These are phyloP conservation scores for Euphorbia celastroides DNA, from an alignment of 441 rosid species.

Conservation along the genomic window DNA sequence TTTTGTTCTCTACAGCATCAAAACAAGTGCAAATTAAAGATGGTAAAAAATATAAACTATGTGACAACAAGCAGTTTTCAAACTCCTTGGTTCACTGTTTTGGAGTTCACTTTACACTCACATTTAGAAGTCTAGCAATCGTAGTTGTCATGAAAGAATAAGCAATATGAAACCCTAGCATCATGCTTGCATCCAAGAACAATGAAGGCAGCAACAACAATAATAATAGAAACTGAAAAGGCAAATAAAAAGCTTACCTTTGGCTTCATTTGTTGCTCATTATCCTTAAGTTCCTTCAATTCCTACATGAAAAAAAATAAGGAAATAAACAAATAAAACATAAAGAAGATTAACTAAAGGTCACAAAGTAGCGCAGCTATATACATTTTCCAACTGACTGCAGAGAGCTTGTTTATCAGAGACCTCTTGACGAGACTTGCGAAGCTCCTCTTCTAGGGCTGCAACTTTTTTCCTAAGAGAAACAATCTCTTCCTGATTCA, in stretches of 20 bases:
- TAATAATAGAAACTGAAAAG: too few species aligned
- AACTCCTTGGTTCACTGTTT: not conserved
- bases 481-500: conserved; percentile 62
- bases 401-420: conserved; percentile 48
- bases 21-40: conserved; percentile 10
- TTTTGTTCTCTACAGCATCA: conserved; percentile 70
- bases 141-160: not conserved
- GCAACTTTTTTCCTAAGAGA: conserved; percentile 62
- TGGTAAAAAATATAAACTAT: not conserved
- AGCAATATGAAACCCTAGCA: not conserved
- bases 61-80: not conserved
- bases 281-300: conserved; percentile 74
- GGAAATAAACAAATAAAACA: not conserved
- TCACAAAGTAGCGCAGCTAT: conserved; percentile 11
- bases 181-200: not conserved
- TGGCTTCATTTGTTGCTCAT: conserved; percentile 83
- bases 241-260: conserved; percentile 61
- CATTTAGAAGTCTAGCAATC: not conserved
- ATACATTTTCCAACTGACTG: conserved; percentile 74
- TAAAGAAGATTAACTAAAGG: conserved; percentile 11
- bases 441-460: conserved; percentile 76
- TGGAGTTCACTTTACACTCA: not conserved
- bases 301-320: conserved; percentile 49
- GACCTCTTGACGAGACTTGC: conserved; percentile 64
- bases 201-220: too few species aligned